phyloP scores from a whole-genome alignment of 192 early-diverging fungal genomes.

The Umbelopsis sp. region DNA sequence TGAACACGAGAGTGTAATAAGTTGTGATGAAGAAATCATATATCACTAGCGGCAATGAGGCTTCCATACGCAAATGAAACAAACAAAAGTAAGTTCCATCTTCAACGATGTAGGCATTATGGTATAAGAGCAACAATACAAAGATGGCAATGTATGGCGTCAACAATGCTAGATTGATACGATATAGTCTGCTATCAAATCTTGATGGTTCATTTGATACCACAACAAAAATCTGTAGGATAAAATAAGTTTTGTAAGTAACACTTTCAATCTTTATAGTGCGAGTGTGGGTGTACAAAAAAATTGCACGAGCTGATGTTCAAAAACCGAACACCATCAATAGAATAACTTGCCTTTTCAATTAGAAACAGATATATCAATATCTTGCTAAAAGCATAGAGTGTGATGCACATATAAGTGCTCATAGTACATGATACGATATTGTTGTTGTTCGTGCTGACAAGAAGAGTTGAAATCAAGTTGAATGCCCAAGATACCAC shows the following conservation, averaged over 20 bases:
- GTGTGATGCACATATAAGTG: slow-evolving; percentile 37
- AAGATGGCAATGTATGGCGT: slow-evolving; percentile 35
- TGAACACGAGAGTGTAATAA: slow-evolving; percentile 17
- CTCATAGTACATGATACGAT: slow-evolving; percentile 38
- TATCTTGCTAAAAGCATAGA: slow-evolving; percentile 44
- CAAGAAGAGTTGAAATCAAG: slow-evolving; percentile 42
- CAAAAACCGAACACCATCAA: background rate
- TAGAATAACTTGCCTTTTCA: slow-evolving; percentile 39
- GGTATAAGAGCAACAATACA: slow-evolving; percentile 31
- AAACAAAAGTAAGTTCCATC: slow-evolving; percentile 32
- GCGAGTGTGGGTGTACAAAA: background rate
- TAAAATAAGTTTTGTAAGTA: background rate
- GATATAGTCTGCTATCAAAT: slow-evolving; percentile 39
- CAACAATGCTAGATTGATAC: slow-evolving; percentile 40
- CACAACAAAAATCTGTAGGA: background rate
- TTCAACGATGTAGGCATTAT: slow-evolving; percentile 5
- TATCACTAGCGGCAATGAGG: slow-evolving; percentile 14
- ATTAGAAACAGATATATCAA: slow-evolving; percentile 49
- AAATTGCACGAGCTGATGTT: background rate
- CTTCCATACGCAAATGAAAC: slow-evolving; percentile 21
- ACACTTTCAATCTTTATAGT: background rate
- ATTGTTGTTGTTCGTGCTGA: slow-evolving; percentile 51
- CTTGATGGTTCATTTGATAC: slow-evolving; percentile 18
- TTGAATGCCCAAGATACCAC: slow-evolving; percentile 45
- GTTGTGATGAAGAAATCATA: slow-evolving; percentile 29